phyloP scores from a whole-genome alignment of 257 asterid species.

The Penstemon eatonii region DNA sequence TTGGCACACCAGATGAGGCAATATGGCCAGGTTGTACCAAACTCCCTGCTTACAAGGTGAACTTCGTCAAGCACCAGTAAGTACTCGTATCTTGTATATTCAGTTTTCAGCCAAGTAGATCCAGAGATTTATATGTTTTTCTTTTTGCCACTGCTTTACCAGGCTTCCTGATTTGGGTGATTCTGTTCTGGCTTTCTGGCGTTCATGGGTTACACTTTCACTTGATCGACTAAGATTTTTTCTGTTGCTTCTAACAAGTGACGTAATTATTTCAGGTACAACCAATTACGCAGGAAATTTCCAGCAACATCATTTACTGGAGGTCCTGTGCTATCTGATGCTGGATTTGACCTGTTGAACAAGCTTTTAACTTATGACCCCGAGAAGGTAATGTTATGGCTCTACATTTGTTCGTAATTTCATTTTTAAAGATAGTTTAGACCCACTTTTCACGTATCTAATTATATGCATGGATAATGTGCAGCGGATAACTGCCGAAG shows the following conservation, averaged over 20 bases:
- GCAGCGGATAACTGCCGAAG: conserved; percentile 78
- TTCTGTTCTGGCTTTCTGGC: conserved; percentile 86
- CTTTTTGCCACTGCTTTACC: conserved; percentile 84
- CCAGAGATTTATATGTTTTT: conserved; percentile 48
- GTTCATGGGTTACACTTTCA: conserved; percentile 58
- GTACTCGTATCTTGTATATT: conserved; percentile 42
- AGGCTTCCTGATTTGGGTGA: conserved; percentile 99
- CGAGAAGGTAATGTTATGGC: conserved; percentile 48
- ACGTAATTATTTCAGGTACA: conserved; percentile 64
- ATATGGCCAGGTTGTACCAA: conserved; percentile 88
- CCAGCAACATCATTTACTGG: conserved; percentile 70
- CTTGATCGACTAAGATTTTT: conserved; percentile 28
- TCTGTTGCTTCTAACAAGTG: conserved; percentile 48
- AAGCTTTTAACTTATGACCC: conserved; percentile 83
- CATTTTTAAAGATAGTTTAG: neutral
- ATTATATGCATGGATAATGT: conserved; percentile 11
- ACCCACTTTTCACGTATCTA: conserved; percentile 5
- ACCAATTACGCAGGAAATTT: conserved; percentile 60
- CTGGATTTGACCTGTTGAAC: conserved; percentile 84
- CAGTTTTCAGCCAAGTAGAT: conserved; percentile 4
- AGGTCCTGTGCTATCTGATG: conserved; percentile 75
- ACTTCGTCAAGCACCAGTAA: conserved; percentile 81
- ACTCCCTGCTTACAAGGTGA: conserved; percentile 81
- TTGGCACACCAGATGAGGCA: conserved; percentile 80
- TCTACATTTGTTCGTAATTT: neutral